Percentiles rank a stretch among this genome's conserved stretches.
Conservation (phyloP, 1,284 basidiomycete species). For the Ustilago loliicola region DNA sequence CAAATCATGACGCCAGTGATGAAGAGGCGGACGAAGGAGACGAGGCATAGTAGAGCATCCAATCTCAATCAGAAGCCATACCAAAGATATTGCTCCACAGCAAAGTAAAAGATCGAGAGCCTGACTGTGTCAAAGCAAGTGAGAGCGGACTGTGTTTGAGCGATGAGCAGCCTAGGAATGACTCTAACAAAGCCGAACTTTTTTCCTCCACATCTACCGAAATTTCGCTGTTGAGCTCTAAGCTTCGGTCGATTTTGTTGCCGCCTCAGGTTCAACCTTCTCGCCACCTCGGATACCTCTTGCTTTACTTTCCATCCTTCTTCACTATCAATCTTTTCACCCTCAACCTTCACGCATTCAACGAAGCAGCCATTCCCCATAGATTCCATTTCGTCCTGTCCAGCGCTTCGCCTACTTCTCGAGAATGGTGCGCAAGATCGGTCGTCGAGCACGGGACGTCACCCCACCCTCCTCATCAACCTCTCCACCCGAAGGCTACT, state of each 20-base stretch:
- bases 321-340: background rate
- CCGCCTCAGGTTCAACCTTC: background rate
- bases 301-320: background rate
- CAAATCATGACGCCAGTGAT: background rate
- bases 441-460: slow-evolving; percentile 19
- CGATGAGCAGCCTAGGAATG: no score
- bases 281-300: background rate
- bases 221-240: slow-evolving; percentile 7
- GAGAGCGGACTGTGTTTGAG: background rate
- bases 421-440: slow-evolving; percentile 28
- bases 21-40: slow-evolving; percentile 3
- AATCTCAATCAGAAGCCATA: background rate
- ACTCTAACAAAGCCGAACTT: background rate
- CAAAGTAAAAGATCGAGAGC: background rate
- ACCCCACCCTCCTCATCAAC: slow-evolving; percentile 4
- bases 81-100: background rate
- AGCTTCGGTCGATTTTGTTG: slow-evolving; percentile 11
- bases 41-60: background rate
- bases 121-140: background rate
- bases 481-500: slow-evolving; percentile 1
- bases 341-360: no score
- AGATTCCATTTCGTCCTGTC: background rate
- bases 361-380: no score
- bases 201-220: background rate
- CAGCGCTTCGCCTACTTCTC: no score